A percentile compares a stretch with the other conserved stretches of the same genome.
Evolutionary conservation across 2,329 filamentous ascomycete genomes (phyloP).

Genomic region (Annulohypoxylon truncatum): DNA sequence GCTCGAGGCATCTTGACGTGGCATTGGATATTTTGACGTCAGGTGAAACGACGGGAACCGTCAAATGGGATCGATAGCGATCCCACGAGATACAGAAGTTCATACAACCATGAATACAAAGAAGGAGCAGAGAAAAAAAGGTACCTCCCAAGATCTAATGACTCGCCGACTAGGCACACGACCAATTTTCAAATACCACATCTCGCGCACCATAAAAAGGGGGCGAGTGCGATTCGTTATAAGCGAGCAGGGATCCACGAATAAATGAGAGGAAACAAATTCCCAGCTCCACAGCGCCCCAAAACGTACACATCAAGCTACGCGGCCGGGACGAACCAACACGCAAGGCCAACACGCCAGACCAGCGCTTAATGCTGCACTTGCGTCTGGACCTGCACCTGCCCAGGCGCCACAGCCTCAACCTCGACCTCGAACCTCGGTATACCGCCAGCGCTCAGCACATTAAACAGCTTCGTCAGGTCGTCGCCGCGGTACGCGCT

Average conservation of each 20-base stretch:
- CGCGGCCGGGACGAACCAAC: too few species aligned
- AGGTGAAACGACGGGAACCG: background rate
- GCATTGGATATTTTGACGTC: background rate
- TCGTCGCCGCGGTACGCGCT: conserved; percentile 47
- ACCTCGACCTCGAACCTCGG: conserved; percentile 49
- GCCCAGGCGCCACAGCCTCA: conserved; percentile 19
- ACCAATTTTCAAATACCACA: background rate
- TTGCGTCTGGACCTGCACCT: too few species aligned
- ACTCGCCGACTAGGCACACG: background rate
- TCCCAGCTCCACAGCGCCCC: background rate
- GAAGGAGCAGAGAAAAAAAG: background rate
- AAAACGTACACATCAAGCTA: background rate
- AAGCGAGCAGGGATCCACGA: background rate
- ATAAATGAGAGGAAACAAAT: background rate
- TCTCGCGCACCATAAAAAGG: background rate
- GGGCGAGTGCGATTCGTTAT: background rate
- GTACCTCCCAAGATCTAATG: background rate
- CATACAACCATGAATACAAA: conserved; percentile 5
- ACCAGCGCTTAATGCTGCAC: background rate
- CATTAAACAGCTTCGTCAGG: conserved; percentile 45
- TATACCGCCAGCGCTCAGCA: conserved; percentile 34
- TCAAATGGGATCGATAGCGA: background rate
- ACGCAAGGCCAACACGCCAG: too few species aligned
- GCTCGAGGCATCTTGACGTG: conserved; percentile 14
- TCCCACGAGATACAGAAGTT: background rate